Evolutionary conservation across 2,329 filamentous ascomycete species (phyloP).

Genomic region (Nemania abortiva): DNA sequence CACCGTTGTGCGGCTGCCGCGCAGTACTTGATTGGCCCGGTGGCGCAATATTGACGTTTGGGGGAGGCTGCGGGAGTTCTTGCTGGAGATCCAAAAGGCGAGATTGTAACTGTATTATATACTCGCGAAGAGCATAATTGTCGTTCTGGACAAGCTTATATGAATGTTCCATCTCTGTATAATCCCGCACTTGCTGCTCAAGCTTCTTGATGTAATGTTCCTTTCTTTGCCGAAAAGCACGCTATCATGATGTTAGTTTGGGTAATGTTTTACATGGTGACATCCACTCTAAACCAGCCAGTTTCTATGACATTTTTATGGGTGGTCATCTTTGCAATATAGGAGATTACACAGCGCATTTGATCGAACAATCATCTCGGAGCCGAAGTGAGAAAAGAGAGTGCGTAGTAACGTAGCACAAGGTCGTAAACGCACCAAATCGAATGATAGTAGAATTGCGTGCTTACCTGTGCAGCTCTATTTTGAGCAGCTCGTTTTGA

Average conservation of each 20-base stretch:
- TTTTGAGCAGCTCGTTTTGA: constrained; percentile 98
- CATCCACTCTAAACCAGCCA: neutral
- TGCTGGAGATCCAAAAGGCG: constrained; percentile 85
- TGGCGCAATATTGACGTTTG: constrained; percentile 78
- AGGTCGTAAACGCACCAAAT: constrained; percentile 1
- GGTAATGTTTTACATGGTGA: neutral
- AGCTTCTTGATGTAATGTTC: constrained; percentile 98
- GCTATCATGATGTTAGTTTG: constrained; percentile 62
- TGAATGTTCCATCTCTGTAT: constrained; percentile 77
- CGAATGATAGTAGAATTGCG: constrained; percentile 27
- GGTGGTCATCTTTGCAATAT: neutral
- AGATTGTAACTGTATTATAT: constrained; percentile 90
- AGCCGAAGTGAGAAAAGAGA: neutral
- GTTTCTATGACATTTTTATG: neutral
- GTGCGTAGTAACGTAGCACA: neutral
- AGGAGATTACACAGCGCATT: neutral
- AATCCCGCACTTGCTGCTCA: constrained; percentile 91
- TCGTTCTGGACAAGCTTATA: constrained; percentile 87
- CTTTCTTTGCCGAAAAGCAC: constrained; percentile 96
- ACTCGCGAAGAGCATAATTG: constrained; percentile 91
- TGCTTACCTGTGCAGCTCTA: constrained; percentile 89
- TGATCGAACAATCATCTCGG: neutral
- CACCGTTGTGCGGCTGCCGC: constrained; percentile 44
- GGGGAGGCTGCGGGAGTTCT: constrained; percentile 85
- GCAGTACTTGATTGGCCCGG: constrained; percentile 43